Evolutionary conservation across 2,329 filamentous ascomycete species (phyloP).

Genomic region (Clarireedia sp.): DNA sequence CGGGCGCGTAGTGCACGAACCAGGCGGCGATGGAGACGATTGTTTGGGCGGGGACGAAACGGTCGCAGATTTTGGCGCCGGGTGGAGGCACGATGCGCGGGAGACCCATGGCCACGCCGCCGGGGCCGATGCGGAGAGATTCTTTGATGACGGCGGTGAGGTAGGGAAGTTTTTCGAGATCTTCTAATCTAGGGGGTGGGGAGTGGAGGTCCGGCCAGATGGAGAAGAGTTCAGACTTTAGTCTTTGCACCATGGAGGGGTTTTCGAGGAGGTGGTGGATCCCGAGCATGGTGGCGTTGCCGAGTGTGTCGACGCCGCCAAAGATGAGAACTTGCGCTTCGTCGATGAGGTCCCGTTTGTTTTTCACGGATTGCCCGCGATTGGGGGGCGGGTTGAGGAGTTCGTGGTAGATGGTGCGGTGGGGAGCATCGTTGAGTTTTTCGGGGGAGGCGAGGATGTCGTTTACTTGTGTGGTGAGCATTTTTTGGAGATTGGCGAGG

Average conservation of each 20-base stretch:
- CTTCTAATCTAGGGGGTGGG: constrained; percentile 22
- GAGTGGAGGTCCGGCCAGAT: constrained; percentile 31
- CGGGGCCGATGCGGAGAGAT: constrained; percentile 68
- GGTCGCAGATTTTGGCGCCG: neutral
- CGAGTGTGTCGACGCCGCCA: constrained; percentile 38
- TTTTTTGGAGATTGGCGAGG: constrained; percentile 15
- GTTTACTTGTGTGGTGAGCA: constrained; percentile 17
- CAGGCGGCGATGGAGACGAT: constrained; percentile 29
- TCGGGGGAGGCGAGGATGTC: neutral
- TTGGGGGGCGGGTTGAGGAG: neutral
- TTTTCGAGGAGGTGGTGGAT: constrained; percentile 34
- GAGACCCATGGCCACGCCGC: constrained; percentile 53
- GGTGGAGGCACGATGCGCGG: constrained; percentile 60
- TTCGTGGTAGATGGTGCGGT: neutral
- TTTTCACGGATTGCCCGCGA: neutral
- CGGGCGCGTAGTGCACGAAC: constrained; percentile 20
- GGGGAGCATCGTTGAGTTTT: neutral
- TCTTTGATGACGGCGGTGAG: constrained; percentile 52
- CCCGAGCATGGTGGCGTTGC: constrained; percentile 35
- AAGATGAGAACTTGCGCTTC: constrained; percentile 40
- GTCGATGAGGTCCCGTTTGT: constrained; percentile 30
- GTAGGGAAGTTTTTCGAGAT: constrained; percentile 31
- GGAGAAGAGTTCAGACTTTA: constrained; percentile 33
- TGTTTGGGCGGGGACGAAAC: neutral
- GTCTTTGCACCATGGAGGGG: constrained; percentile 26